These are phyloP conservation scores for Leucosporidium creatinivorum DNA, from an alignment of 768 basidiomycete species.

Conservation along the genomic window DNA sequence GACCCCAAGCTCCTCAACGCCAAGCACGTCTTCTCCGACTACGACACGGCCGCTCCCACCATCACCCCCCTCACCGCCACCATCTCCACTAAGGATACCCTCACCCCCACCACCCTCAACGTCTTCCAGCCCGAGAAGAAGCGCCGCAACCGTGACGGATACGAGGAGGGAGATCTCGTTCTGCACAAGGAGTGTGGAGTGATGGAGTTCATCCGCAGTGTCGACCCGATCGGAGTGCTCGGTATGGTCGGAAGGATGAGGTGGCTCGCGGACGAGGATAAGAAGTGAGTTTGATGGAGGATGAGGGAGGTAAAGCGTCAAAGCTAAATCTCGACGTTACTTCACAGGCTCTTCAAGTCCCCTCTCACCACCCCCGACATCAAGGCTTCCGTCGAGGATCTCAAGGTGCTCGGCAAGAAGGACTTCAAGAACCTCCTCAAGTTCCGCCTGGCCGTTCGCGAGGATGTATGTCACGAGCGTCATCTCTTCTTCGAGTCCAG, in stretches of 20 bases:
- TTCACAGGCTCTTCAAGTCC: constrained; percentile 61
- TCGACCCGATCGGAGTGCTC: constrained; percentile 70
- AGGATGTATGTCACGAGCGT: constrained; percentile 73
- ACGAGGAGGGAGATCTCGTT: constrained; percentile 87
- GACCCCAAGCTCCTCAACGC: constrained; percentile 98
- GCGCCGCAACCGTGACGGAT: constrained; percentile 83
- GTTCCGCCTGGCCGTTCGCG: constrained; percentile 79
- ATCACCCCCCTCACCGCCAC: constrained; percentile 4
- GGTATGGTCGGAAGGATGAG: constrained; percentile 69
- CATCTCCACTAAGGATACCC: constrained; percentile 33
- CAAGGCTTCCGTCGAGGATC: constrained; percentile 73
- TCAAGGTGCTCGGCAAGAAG: constrained; percentile 94
- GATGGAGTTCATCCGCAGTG: constrained; percentile 58
- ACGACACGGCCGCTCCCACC: constrained; percentile 42
- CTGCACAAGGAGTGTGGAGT: constrained; percentile 69
- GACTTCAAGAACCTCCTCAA: constrained; percentile 90
- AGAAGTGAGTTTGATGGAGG: constrained; percentile 50
- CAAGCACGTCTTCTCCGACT: constrained; percentile 93
- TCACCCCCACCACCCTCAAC: constrained; percentile 64
- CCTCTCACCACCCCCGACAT: constrained; percentile 71
- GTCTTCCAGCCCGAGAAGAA: constrained; percentile 98
- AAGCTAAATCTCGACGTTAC: neutral
- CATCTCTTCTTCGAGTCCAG: no score
- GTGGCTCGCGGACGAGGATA: constrained; percentile 76
- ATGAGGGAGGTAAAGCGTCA: neutral